Evolutionary conservation across 768 basidiomycete genomes (phyloP), one percentile per base, ranked within the genome.

Genomic region (Lentinula sp.): DNA sequence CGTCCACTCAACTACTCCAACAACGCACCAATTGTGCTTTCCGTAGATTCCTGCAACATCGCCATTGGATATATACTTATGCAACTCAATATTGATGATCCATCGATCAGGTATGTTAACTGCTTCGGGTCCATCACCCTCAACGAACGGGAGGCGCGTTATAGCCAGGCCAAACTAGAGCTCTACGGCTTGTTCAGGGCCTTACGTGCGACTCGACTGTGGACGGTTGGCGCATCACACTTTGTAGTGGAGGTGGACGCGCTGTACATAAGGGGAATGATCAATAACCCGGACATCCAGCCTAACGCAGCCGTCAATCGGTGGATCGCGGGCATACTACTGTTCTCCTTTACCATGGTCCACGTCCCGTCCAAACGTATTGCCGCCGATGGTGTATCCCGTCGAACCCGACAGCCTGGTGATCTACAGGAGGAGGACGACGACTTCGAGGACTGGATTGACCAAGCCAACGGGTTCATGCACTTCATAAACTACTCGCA

Each of bases 161-260:
- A 73, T 60, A 73, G 71, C 2, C 74, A 76, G 51, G 65, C 72
- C 0, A 77, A 77, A 45, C 52, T 74, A 0, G 73, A 77, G 62
- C 65, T 76, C 0, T 77, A 72, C 53, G 70, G 76, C 4, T 46
- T 74, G 0, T 76, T 63, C 54, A 64, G 71, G 0, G 66, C 70
- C 4, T 49, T 77, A 2, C 52, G 68, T 35, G 62, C 64, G 20
- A 67, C 67, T 37, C 36, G 64, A 0, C 32, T 68, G 0, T 66
- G 64, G 53, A 32, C 67, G 4, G 65, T 70, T 32, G 66, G 71
- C 5, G 42, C 67, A 6, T 62, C 61, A 33, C 67, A 64, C 28
- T 52, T 72, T 1, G 46, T 48, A 3, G 59, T 70, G 1, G 67
- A 73, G 51, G 63, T 67, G 2, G 68, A 73, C 43, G 70, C 69